Evolutionary conservation across 148 eudicot species (phyloP).

Genomic region (Limonium bicolor): DNA sequence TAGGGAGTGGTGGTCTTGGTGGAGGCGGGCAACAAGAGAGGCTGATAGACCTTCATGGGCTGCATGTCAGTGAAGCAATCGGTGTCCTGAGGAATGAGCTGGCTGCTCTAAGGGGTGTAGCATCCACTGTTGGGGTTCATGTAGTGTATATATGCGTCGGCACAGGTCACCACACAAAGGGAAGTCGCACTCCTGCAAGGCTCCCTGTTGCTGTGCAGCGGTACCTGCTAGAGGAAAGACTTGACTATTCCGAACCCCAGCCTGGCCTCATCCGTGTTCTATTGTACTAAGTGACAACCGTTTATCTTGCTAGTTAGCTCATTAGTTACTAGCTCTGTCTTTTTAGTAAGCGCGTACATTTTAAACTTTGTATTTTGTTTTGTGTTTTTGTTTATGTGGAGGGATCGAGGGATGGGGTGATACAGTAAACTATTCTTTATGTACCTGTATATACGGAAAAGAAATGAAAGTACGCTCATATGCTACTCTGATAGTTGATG

Average conservation of each 20-base stretch:
- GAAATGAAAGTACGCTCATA: too few species aligned
- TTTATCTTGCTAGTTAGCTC: too few species aligned
- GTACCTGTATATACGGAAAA: too few species aligned
- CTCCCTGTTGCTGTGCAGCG: conserved; percentile 84
- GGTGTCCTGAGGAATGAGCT: conserved; percentile 70
- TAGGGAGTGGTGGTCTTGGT: conserved; percentile 32
- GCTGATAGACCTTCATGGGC: conserved; percentile 87
- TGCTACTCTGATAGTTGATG: too few species aligned
- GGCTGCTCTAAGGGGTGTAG: conserved; percentile 39
- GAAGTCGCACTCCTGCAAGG: conserved; percentile 76
- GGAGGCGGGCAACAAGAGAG: conserved; percentile 65
- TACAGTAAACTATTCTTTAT: too few species aligned
- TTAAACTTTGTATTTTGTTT: too few species aligned
- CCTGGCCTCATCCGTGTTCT: conserved; percentile 83
- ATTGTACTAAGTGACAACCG: conserved; percentile 66
- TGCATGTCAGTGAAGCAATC: conserved; percentile 79
- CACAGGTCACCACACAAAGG: conserved; percentile 88
- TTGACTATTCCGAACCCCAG: conserved; percentile 80
- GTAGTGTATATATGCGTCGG: conserved; percentile 79
- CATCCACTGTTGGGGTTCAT: conserved; percentile 44
- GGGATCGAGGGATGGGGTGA: too few species aligned
- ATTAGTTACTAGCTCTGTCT: too few species aligned
- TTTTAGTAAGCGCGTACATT: too few species aligned
- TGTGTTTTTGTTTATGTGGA: too few species aligned
- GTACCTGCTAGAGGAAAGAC: conserved; percentile 85